Evolutionary conservation across 192 early-diverging fungal species (phyloP).

Genomic region (Podila horticola): DNA sequence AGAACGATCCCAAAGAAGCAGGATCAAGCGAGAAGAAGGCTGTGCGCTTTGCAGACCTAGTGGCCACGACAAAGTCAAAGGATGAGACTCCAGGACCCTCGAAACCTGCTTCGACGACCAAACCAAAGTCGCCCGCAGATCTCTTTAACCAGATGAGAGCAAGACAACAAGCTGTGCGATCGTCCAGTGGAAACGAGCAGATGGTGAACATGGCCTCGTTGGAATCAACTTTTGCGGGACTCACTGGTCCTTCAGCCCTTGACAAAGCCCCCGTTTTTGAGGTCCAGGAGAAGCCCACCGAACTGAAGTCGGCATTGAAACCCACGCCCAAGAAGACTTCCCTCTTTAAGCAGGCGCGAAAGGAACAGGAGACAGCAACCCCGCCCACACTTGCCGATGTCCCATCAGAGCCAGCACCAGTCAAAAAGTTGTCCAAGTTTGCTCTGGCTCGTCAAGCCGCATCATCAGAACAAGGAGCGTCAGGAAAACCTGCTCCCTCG

Average conservation of each 20-base stretch:
- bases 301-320: conserved; percentile 32
- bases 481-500: not conserved
- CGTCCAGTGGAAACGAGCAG: conserved; percentile 4
- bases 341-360: conserved; percentile 28
- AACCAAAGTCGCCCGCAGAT: conserved; percentile 46
- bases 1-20: not conserved
- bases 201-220: conserved; percentile 35
- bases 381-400: not conserved
- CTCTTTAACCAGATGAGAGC: conserved; percentile 34
- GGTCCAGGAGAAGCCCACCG: conserved; percentile 19
- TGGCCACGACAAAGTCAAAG: conserved; percentile 15
- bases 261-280: conserved; percentile 11
- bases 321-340: conserved; percentile 31
- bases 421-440: conserved; percentile 46
- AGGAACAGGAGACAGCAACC: not conserved
- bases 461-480: not conserved
- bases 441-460: conserved; percentile 30
- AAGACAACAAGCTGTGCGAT: conserved; percentile 28
- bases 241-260: conserved; percentile 2
- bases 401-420: conserved; percentile 1
- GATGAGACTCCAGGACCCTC: not conserved
- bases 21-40: conserved; percentile 8
- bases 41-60: conserved; percentile 47
- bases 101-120: not conserved
- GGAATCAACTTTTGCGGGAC: conserved; percentile 26